A percentile compares a stretch with the other conserved stretches of the same genome.
phyloP scores from a whole-genome alignment of 768 basidiomycete genomes.

The Hysterangium stoloniferum region DNA sequence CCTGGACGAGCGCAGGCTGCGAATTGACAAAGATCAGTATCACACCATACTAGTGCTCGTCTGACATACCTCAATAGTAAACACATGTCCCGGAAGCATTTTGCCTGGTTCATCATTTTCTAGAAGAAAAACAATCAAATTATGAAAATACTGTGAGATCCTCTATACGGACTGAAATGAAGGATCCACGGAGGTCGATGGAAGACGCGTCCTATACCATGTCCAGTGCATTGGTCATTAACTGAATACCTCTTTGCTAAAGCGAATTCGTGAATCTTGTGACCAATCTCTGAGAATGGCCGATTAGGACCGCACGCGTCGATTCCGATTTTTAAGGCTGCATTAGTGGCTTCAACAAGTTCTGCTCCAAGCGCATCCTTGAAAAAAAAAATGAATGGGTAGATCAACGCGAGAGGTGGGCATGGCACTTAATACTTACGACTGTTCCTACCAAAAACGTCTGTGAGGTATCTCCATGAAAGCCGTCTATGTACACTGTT shows the following conservation, averaged over 20 bases:
- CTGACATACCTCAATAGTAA: constrained; percentile 75
- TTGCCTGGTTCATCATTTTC: constrained; percentile 76
- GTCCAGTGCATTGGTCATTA: constrained; percentile 70
- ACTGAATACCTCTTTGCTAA: constrained; percentile 43
- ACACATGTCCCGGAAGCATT: constrained; percentile 83
- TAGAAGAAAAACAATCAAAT: constrained; percentile 24
- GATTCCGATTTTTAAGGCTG: constrained; percentile 67
- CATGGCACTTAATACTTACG: constrained; percentile 31
- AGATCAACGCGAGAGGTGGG: too few relatives aligned
- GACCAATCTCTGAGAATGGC: constrained; percentile 64
- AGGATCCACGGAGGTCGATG: constrained; percentile 80
- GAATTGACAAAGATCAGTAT: background rate
- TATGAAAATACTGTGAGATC: background rate
- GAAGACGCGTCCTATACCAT: constrained; percentile 79
- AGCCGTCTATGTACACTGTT: constrained; percentile 76
- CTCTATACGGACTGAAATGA: constrained; percentile 50
- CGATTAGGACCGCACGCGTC: constrained; percentile 62
- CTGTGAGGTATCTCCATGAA: constrained; percentile 83
- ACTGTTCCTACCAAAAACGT: constrained; percentile 80
- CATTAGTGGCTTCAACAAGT: constrained; percentile 53
- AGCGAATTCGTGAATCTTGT: constrained; percentile 52
- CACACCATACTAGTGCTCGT: background rate
- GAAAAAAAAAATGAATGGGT: too few relatives aligned
- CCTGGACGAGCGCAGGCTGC: constrained; percentile 75
- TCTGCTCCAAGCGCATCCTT: constrained; percentile 67